Evolutionary conservation across 495 filamentous ascomycete genomes (phyloP), one percentile per base, ranked within the genome.

Genomic region (Venustampulla echinocandica): DNA sequence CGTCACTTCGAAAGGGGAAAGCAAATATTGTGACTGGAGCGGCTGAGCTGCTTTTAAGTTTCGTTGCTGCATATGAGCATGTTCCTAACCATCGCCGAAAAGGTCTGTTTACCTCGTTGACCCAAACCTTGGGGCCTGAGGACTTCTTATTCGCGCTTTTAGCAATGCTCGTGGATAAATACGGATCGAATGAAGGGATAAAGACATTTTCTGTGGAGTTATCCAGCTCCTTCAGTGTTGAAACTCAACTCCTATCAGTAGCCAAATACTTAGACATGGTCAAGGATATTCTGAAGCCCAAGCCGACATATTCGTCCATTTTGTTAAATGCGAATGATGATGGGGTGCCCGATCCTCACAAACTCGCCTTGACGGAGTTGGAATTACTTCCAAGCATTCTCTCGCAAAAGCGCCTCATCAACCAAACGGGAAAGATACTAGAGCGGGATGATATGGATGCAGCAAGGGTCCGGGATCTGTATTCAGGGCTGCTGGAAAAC

Each of bases 1-100:
- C 81, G 30, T 93, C 88, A 0, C 69, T 97, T 45, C 82, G 84
- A 28, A 82, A 81, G 55, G 79, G 81, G 50, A 85, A 87, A 51
- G 74, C 80, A 22, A 82, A 85, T 55, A 71, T 87, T 39, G 73
- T 94, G 1, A 77, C 76, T 35, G 87, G 86, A 41, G 84, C 84
- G 10, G 82, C 87, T 1, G 90, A 95, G 57, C 71, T 98, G 22
- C 69, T 98, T 14, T 71, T 88, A 42, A 96, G 89, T 64, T 97
- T 97, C 60, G 86, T 85, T 15, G 86, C 85, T 9, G 93, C 93
- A 10, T 98, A 90, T 64, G 89, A 93, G 58, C 90, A 97, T 58
- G 85, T 98, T 47, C 92, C 92, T 3, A 73, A 77, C 4, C 89
- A 92, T 58, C 79, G 90, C 32, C 81, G 87, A 46, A 73, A 84